Percentiles rank a stretch among this genome's conserved stretches.
Conservation (phyloP, 495 filamentous ascomycete species). For the Articulospora tetracladia region DNA sequence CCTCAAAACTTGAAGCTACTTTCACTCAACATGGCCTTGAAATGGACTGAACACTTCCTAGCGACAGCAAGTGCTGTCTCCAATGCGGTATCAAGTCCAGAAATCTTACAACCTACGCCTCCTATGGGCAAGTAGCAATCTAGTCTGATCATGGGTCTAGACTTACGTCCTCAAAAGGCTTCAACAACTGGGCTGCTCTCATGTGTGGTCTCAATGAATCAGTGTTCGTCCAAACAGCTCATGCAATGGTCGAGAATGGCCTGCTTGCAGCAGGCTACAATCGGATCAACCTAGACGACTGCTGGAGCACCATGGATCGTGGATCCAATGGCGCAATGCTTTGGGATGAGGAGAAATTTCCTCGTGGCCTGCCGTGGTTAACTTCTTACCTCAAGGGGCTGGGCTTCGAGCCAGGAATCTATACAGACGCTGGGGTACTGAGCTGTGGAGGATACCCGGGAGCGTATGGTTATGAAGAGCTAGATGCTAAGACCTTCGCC, state of each 20-base stretch:
- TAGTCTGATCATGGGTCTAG: background rate
- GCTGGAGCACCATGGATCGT: slow-evolving; percentile 42
- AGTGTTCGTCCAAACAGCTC: slow-evolving; percentile 42
- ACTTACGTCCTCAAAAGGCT: slow-evolving; percentile 2
- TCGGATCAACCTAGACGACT: slow-evolving; percentile 56
- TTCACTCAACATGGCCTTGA: background rate
- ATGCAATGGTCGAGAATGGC: slow-evolving; percentile 44
- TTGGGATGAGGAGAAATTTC: slow-evolving; percentile 24
- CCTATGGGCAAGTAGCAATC: slow-evolving; percentile 13
- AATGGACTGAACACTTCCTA: background rate
- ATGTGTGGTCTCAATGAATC: slow-evolving; percentile 32
- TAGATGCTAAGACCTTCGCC: slow-evolving; percentile 33
- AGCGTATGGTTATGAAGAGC: slow-evolving; percentile 28
- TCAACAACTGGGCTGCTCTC: slow-evolving; percentile 51
- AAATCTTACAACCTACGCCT: slow-evolving; percentile 15
- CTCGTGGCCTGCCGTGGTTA: slow-evolving; percentile 30
- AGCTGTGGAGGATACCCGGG: slow-evolving; percentile 24
- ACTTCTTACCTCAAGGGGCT: slow-evolving; percentile 28
- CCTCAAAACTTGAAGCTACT: background rate
- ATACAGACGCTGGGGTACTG: slow-evolving; percentile 27
- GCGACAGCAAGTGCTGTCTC: background rate
- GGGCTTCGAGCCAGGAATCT: slow-evolving; percentile 33
- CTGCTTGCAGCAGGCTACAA: slow-evolving; percentile 51
- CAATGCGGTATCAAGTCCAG: background rate
- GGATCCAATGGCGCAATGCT: slow-evolving; percentile 22